A percentile compares a stretch with the other conserved stretches of the same genome.
phyloP scores from a whole-genome alignment of 176 grass and related monocot species.

The Ensete ventricosum region DNA sequence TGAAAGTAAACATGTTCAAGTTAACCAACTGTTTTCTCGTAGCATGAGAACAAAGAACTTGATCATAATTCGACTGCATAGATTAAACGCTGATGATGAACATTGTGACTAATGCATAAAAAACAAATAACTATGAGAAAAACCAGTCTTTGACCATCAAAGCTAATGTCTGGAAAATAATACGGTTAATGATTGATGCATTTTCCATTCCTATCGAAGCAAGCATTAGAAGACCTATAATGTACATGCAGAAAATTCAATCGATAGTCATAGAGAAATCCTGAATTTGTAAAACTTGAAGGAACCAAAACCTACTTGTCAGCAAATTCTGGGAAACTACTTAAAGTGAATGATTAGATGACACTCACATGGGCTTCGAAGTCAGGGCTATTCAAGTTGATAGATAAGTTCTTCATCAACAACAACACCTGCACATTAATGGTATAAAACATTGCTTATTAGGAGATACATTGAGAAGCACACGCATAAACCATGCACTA shows the following conservation, averaged over 20 bases:
- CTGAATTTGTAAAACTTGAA: neutral
- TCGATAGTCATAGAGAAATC: neutral
- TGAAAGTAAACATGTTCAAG: no score
- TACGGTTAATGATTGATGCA: no score
- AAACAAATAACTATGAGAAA: no score
- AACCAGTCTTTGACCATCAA: no score
- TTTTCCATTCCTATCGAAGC: neutral
- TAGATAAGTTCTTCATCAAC: conserved; percentile 74
- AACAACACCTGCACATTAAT: conserved; percentile 44
- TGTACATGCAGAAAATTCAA: neutral
- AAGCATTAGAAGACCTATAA: neutral
- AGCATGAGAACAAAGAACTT: neutral
- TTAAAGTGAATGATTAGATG: neutral
- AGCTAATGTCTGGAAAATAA: no score
- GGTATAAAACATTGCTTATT: neutral
- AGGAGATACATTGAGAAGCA: neutral
- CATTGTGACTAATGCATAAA: no score
- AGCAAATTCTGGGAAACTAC: neutral
- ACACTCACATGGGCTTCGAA: conserved; percentile 71
- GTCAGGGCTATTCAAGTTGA: conserved; percentile 69
- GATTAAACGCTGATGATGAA: no score
- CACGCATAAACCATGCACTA: neutral
- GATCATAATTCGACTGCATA: neutral
- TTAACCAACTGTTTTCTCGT: neutral
- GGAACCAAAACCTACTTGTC: neutral